Base-by-base conservation (phyloP, 441 rosid genomes). In the Rhodomyrtus psidioides region DNA sequence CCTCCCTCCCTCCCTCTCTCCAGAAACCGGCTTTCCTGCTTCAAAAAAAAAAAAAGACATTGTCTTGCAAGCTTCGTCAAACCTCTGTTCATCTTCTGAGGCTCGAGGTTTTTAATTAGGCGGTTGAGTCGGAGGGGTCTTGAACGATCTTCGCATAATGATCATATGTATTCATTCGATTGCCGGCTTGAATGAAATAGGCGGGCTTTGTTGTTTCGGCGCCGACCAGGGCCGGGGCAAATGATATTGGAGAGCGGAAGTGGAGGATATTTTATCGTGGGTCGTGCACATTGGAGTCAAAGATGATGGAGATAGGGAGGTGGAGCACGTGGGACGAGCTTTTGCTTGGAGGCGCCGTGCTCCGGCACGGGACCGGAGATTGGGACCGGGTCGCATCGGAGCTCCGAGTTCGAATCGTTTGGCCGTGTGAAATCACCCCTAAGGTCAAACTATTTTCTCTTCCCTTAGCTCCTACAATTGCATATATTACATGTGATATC, bases 241-340 rank as follows among this genome's bases (percentile, higher is more conserved):
- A 70, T 39, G 23, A 39, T n/a, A 21, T 70, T 39, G 79, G 49
- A 21, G 79, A 39, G 21, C 51, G 0, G n/a, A 39, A 0, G n/a
- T 3, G 42, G 0, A 12, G 49, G 79, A 4, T 10, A 39, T 70
- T 70, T 15, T 6, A 3, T 70, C 16, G 8, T n/a, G 26, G 44
- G 23, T 15, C 9, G 49, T 10, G n/a, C 46, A 3, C 16, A 21
- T 39, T 21, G 24, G 46, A 30, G 85, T 44, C 34, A 81, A 87
- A 85, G 87, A 88, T 62, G 90, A 87, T 84, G 90, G 92, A 53
- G 88, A 86, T 53, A 70, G 90, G 81, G 82, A 85, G 88, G 87
- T 97, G 99, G 99, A 95, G 98, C 76, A 95, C 97, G 62, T 95
- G 98, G 99, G 98, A 94, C 87, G 99, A 95, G 93, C 92, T 97